Base-by-base conservation (phyloP, 257 asterid species). In the Solanum sparsipilum region DNA sequence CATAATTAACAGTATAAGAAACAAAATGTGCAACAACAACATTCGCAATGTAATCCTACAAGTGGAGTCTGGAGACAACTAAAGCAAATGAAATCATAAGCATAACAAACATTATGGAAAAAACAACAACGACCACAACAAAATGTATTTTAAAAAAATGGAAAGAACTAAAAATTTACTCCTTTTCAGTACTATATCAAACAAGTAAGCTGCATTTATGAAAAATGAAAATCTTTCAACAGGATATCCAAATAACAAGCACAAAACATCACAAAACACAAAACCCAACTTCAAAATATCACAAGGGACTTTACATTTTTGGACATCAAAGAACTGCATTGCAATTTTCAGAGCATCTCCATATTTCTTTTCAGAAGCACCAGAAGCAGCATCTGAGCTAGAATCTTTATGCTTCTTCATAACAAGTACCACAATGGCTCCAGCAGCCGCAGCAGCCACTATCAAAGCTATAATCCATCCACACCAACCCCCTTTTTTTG, bases 311-410 rank as follows among this genome's bases (percentile, higher is more conserved):
- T 23, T 92, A 96, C 99, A 91, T 93, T 94, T 96, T 82, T 95
- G 99, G 1, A 95, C 71, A n/a, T 95, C 97, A 52, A 96, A 94
- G 89, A 95, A 96, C 92, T 95, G 95, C 96, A 94, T 89, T 72
- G 99, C 97, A 63, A 90, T 75, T 67, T 89, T 88, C 41, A 96
- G 94, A 74, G 99, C 98, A 31, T 94, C 93, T 1, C 90, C 93
- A 48, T 95, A 96, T 86, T 93, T 92, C 94, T 92, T 91, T 23
- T 91, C 78, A 41, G 93, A 85, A 35, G 90, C 85, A 9, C 92
- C 92, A 3, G 98, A 92, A 38, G 95, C 95, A 7, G 95, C 92
- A 9, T 70, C 97, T 5, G 89, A 84, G 23, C 74, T 89, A 0
- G 93, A 92, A 25, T 76, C 91, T 71, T 89, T 31, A 31, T 88